A percentile compares a stretch with the other conserved stretches of the same genome.
Evolutionary conservation across 768 basidiomycete genomes (phyloP).

Genomic region (Daedaleopsis sinensis): DNA sequence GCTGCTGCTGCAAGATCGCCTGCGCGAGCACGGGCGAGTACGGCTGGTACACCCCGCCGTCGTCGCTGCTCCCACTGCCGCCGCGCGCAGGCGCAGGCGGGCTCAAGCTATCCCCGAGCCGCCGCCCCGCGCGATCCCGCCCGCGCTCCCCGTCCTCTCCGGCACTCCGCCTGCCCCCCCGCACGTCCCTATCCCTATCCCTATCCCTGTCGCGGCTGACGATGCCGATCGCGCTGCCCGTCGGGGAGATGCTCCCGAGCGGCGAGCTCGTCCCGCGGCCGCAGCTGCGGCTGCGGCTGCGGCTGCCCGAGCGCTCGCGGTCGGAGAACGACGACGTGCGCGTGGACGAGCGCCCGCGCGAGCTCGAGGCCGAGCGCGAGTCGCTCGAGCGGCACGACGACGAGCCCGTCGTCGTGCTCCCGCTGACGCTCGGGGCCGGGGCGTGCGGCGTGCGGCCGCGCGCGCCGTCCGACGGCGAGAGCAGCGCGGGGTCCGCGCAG

Average conservation of each 20-base stretch:
- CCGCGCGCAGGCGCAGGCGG: conserved; percentile 34
- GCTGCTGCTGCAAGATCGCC: conserved; percentile 10
- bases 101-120: conserved; percentile 42
- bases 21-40: conserved; percentile 22
- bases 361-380: conserved; percentile 29
- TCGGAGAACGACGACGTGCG: conserved; percentile 57
- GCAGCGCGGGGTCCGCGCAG: conserved; percentile 20
- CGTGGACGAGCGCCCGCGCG: conserved; percentile 57
- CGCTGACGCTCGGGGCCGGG: conserved; percentile 24
- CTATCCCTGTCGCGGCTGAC: conserved; percentile 12
- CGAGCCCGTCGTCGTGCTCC: conserved; percentile 29
- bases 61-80: conserved; percentile 17
- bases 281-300: conserved; percentile 37
- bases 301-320: conserved; percentile 45
- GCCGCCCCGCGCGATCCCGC: conserved; percentile 44
- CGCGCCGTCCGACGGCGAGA: conserved; percentile 27
- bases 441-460: conserved; percentile 25
- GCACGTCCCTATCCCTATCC: conserved; percentile 10
- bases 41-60: conserved; percentile 14
- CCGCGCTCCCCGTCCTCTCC: conserved; percentile 38
- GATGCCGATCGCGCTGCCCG: conserved; percentile 31
- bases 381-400: conserved; percentile 35
- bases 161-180: conserved; percentile 11
- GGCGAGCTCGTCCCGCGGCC: conserved; percentile 36
- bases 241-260: conserved; percentile 39